Percentiles rank a stretch among this genome's conserved stretches.
Evolutionary conservation across 208 protist species (phyloP).

Genomic region (Acanthamoeba royreba): DNA sequence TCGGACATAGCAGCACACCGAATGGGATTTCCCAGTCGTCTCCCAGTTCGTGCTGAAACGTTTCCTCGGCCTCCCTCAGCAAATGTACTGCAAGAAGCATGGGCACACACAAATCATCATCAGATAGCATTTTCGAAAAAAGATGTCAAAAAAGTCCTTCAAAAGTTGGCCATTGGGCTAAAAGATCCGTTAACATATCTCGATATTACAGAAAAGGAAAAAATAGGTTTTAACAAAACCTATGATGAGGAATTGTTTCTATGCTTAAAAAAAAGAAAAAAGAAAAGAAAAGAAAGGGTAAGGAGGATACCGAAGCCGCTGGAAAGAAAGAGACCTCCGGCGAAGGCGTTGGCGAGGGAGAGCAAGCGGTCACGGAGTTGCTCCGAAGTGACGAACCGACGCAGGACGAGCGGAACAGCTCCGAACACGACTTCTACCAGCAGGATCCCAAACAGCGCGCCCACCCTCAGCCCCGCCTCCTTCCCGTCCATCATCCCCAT

Average conservation of each 20-base stretch:
- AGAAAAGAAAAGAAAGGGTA: no score
- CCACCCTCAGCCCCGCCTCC: neutral
- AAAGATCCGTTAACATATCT: neutral
- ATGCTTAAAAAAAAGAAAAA: no score
- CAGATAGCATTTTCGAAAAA: no score
- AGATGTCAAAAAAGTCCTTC: no score
- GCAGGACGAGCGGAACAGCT: neutral
- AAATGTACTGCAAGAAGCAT: slow-evolving; percentile 48
- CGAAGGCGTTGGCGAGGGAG: slow-evolving; percentile 32
- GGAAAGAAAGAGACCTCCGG: slow-evolving; percentile 37
- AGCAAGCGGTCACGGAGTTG: slow-evolving; percentile 8
- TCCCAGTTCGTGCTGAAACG: slow-evolving; percentile 10
- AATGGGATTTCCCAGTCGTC: neutral
- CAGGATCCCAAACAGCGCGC: neutral
- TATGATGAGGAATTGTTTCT: no score
- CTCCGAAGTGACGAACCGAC: neutral
- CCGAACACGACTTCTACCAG: slow-evolving; percentile 1
- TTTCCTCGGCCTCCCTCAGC: slow-evolving; percentile 32
- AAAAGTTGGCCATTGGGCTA: no score
- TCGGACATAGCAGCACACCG: neutral
- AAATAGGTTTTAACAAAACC: no score
- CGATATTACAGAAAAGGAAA: neutral
- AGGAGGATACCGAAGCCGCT: slow-evolving; percentile 5
- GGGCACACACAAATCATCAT: no score
- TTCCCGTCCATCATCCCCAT: slow-evolving; percentile 31